A percentile compares a stretch with the other conserved stretches of the same genome.
Evolutionary conservation across 2,329 filamentous ascomycete species (phyloP).

Genomic region (Aspergillus tubingensis): DNA sequence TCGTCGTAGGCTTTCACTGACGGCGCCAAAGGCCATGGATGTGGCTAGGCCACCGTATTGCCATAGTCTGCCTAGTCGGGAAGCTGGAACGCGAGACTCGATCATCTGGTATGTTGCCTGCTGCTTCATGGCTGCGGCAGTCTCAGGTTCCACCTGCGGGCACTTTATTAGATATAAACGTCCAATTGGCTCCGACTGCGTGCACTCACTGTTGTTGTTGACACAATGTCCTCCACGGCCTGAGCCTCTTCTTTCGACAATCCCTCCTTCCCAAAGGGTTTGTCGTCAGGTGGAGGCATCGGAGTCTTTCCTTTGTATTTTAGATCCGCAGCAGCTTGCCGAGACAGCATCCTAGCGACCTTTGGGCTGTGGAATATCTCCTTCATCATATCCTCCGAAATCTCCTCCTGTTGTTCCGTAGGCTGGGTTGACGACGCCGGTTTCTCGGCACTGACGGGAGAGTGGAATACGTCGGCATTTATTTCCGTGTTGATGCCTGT

Average conservation of each 20-base stretch:
- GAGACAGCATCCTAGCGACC: conserved; percentile 58
- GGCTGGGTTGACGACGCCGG: conserved; percentile 1
- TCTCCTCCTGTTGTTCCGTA: conserved; percentile 45
- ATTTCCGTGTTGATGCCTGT: conserved; percentile 46
- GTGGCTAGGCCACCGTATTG: conserved; percentile 92
- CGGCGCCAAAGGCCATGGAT: conserved; percentile 91
- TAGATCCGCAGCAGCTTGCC: conserved; percentile 35
- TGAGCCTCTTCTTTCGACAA: conserved; percentile 36
- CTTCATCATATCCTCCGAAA: conserved; percentile 60
- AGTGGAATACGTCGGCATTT: conserved; percentile 60
- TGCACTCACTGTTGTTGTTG: conserved; percentile 15
- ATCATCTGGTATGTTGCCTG: conserved; percentile 66
- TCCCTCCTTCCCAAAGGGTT: conserved; percentile 36
- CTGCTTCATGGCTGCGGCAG: conserved; percentile 25
- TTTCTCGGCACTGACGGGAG: conserved; percentile 27
- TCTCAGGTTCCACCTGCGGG: conserved; percentile 18
- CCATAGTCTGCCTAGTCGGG: conserved; percentile 83
- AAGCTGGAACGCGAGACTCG: conserved; percentile 88
- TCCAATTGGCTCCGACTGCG: not conserved
- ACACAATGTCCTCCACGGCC: conserved; percentile 18
- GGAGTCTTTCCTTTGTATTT: not conserved
- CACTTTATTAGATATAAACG: conserved; percentile 9
- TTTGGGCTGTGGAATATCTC: conserved; percentile 64
- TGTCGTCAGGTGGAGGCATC: not conserved
- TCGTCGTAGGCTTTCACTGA: conserved; percentile 80